Evolutionary conservation across 192 early-diverging fungal genomes (phyloP), one percentile per base, ranked within the genome.

Genomic region (Gigaspora rosea): DNA sequence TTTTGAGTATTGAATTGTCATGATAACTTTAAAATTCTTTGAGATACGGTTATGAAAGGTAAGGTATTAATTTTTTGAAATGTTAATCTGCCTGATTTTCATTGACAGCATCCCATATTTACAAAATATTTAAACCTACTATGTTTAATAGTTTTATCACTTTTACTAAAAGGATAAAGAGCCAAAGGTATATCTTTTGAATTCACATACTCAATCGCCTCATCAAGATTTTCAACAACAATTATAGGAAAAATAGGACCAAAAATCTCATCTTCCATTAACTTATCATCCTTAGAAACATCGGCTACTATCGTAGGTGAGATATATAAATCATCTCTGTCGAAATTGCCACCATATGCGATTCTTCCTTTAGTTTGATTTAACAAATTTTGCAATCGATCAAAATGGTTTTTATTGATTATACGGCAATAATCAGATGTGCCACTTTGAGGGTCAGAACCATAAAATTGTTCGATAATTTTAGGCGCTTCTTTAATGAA

Each of bases 181-280:
- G 91, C 86, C 75, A 99, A 87, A 56, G 97, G 96, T 75, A 88
- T 87, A 63, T 91, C 91, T 54, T 85, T 85, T 10, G 74, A 68
- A 75, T 91, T 91, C 46, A 95, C 85, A 76, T 86, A 80, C 41
- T 76, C 81, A 52, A 95, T 82, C 7, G 90, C 92, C 56, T 90
- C 90, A 18, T 92, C 86, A 10, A 92, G 46, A 33, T 81, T 83
- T 73, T 90, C 86, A 65, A 90, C 89, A 4, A 86, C 78, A 32
- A 97, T 64, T 69, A 99, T 85, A 16, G 95, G 95, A 72, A 99
- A 80, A 48, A 97, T 80, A 4, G 97, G 97, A 22, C 95, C 97
- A 88, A 99, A 97, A 54, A 99, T 79, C 82, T 99, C 97, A 36
- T 90, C 90, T 22, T 85, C 64, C 95, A 97, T 95, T 71, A 93